phyloP scores from a whole-genome alignment of 805 yeast species.

The Alloascoidea hylecoeti region DNA sequence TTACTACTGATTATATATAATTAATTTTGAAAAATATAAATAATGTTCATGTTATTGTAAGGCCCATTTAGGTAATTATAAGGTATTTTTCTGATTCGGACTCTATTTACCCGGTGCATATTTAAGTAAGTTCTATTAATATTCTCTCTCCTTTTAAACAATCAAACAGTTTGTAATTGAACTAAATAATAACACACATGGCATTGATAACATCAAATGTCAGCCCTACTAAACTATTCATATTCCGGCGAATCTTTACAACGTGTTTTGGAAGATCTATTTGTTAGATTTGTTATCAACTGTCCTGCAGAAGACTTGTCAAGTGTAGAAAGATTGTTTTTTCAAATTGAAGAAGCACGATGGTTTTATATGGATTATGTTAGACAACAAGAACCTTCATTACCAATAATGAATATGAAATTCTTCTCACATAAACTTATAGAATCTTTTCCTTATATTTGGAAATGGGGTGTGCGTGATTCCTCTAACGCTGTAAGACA shows the following conservation, averaged over 20 bases:
- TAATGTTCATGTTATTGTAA: too few relatives aligned
- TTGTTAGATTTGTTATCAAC: constrained; percentile 82
- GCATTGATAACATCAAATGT: too few relatives aligned
- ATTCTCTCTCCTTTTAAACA: too few relatives aligned
- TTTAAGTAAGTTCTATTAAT: too few relatives aligned
- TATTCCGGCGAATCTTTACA: constrained; percentile 56
- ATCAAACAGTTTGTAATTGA: too few relatives aligned
- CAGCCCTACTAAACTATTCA: too few relatives aligned
- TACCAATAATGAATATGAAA: constrained; percentile 71
- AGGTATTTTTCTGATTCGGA: too few relatives aligned
- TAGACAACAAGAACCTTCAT: constrained; percentile 51
- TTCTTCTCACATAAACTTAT: constrained; percentile 62
- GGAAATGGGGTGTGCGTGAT: constrained; percentile 15
- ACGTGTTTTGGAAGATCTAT: constrained; percentile 67
- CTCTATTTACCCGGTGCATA: too few relatives aligned
- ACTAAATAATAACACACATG: too few relatives aligned
- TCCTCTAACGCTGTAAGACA: constrained; percentile 50
- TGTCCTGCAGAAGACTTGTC: constrained; percentile 79
- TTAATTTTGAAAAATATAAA: too few relatives aligned
- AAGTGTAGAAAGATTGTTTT: constrained; percentile 51
- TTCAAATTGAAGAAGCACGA: constrained; percentile 95
- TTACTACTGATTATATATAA: too few relatives aligned
- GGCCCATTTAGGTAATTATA: too few relatives aligned
- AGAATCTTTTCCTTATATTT: constrained; percentile 48
- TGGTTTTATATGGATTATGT: constrained; percentile 92